Percentiles rank a stretch among this genome's conserved stretches.
These are phyloP conservation scores for apple (Malus domestica) DNA, from an alignment of 306 rosid species.

Conservation along the genomic window DNA sequence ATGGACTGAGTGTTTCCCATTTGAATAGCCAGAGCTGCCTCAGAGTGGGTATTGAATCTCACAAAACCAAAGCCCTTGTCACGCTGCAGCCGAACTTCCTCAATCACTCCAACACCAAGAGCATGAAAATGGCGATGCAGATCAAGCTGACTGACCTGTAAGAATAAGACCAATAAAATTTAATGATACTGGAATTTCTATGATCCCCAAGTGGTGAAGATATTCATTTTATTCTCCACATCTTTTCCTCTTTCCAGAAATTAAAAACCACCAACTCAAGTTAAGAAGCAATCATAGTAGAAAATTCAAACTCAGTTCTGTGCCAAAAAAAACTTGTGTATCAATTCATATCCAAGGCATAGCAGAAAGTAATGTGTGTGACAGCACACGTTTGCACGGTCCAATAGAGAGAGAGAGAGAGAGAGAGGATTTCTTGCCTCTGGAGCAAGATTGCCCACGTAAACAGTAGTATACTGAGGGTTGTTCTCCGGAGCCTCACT, in stretches of 20 bases:
- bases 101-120: constrained; percentile 90
- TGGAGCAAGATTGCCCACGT: constrained; percentile 89
- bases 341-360: not conserved
- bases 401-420: not conserved
- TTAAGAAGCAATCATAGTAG: not conserved
- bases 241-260: not conserved
- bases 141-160: constrained; percentile 75
- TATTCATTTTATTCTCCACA: not conserved
- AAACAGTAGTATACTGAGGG: constrained; percentile 91
- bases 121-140: constrained; percentile 87
- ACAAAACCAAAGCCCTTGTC: constrained; percentile 99
- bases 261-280: not conserved
- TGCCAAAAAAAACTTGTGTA: not conserved
- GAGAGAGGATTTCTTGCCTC: constrained; percentile 46
- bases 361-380: not conserved
- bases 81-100: constrained; percentile 94
- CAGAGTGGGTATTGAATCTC: constrained; percentile 71
- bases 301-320: not conserved
- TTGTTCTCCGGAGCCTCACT: constrained; percentile 91
- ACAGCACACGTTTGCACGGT: not conserved
- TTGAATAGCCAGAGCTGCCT: constrained; percentile 96
- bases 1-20: constrained; percentile 71
- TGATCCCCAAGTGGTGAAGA: not conserved
- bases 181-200: not conserved
- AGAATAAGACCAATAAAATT: not conserved